These are phyloP conservation scores for Rhynchospora breviuscula DNA, from an alignment of 176 grass and related monocot genomes.

Conservation along the genomic window DNA sequence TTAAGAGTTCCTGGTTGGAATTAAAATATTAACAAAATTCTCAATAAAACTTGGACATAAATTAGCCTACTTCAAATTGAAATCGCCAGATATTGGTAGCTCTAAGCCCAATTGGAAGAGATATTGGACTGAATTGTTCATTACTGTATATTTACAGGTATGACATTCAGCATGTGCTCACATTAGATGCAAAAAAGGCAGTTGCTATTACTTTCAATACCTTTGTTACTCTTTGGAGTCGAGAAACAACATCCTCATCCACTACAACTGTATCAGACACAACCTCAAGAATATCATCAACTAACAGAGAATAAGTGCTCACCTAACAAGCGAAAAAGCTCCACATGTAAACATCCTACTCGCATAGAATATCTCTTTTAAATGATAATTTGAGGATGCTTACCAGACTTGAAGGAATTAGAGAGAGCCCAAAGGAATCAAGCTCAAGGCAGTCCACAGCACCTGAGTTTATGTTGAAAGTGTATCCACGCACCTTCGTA, in stretches of 20 bases:
- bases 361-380: not conserved
- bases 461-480: slow-evolving; percentile 86
- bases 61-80: not conserved
- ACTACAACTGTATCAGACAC: slow-evolving; percentile 67
- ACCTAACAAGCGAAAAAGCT: slow-evolving; percentile 40
- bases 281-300: slow-evolving; percentile 82
- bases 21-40: not conserved
- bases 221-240: slow-evolving; percentile 87
- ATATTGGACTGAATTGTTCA: not conserved
- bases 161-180: not conserved
- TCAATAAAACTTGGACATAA: not conserved
- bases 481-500: slow-evolving; percentile 74
- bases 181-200: not conserved
- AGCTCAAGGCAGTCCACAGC: slow-evolving; percentile 79
- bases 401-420: slow-evolving; percentile 89
- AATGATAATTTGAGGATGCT: not conserved
- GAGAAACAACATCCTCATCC: slow-evolving; percentile 70
- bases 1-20: not conserved
- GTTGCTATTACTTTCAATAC: slow-evolving; percentile 24
- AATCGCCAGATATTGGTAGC: not conserved
- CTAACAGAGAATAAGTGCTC: slow-evolving; percentile 77
- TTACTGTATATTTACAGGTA: not conserved
- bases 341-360: not conserved
- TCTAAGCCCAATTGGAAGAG: not conserved
- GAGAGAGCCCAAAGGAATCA: slow-evolving; percentile 80